Base-by-base conservation (phyloP, 371 early-diverging fungal genomes). In the Mortierella sp. region DNA sequence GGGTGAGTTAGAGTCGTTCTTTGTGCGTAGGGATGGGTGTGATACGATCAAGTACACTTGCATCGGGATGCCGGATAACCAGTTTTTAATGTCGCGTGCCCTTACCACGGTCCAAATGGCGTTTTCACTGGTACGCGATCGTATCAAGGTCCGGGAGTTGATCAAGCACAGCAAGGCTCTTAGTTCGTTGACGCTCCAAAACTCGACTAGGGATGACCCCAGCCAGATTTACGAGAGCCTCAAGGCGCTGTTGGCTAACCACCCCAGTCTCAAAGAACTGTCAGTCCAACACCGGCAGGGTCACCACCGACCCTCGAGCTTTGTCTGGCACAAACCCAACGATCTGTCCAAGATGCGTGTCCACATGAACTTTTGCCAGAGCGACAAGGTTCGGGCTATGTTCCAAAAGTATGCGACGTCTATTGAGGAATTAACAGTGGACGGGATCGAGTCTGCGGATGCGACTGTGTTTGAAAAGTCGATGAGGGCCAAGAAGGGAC, bases 391-490 rank as follows among this genome's bases (percentile, higher is more conserved):
- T 24, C 79, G 74, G 8, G 74, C 78, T 38, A 71, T 84, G 76
- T 72, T 84, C 52, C 84, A 81, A 57, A 80, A 79, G 72, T 83
- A 80, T 42, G 81, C 82, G n/a, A 73, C 80, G 0, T 80, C 73
- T 31, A 48, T 83, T 13, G 44, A 42, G 26, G 28, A 65, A 13
- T 16, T 84, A 16, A 45, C 76, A 2, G 45, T 84, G 19, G 50
- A 72, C 19, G 79, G 84, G 0, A 78, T 84, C 42, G 42, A 75
- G 2, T 38, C 60, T 6, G 74, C 74, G 68, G 81, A 84, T 34
- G 78, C 84, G 5, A 63, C 81, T 1, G 55, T 84, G 0, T 45
- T 84, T 47, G 84, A 84, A 38, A 80, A 76, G 68, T 52, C 58
- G 21, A 73, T 81, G 24, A 75, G 81, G 34, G 76, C 76, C 54